Percentiles rank a stretch among this genome's conserved stretches.
phyloP scores from a whole-genome alignment of 2,329 filamentous ascomycete genomes.

The Arthrinium puccinioides region DNA sequence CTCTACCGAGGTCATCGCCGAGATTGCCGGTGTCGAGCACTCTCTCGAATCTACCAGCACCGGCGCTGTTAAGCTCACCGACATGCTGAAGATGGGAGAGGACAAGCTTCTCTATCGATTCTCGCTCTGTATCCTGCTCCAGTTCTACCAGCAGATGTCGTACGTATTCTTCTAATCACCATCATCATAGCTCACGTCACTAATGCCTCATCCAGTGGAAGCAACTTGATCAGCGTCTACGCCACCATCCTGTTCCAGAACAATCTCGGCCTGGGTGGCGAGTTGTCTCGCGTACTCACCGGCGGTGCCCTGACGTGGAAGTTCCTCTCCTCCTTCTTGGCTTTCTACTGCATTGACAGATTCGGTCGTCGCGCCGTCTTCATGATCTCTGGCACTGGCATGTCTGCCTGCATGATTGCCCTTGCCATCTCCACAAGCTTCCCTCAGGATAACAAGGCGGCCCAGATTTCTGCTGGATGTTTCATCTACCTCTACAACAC shows the following conservation, averaged over 20 bases:
- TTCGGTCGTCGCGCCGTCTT: slow-evolving; percentile 42
- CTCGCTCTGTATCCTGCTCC: slow-evolving; percentile 38
- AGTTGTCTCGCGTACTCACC: slow-evolving; percentile 32
- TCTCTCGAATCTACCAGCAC: slow-evolving; percentile 35
- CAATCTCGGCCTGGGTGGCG: slow-evolving; percentile 30
- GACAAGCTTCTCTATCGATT: slow-evolving; percentile 45
- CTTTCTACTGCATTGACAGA: slow-evolving; percentile 43
- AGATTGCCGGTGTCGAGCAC: slow-evolving; percentile 39
- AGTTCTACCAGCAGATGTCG: slow-evolving; percentile 43
- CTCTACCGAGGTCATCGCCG: slow-evolving; percentile 21
- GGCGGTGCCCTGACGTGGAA: slow-evolving; percentile 43
- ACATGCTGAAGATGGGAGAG: slow-evolving; percentile 40
- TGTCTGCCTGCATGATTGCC: slow-evolving; percentile 46
- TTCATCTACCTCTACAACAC: slow-evolving; percentile 55
- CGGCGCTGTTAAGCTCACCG: slow-evolving; percentile 27
- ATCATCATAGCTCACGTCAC: background rate
- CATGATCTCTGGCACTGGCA: slow-evolving; percentile 43
- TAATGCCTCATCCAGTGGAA: slow-evolving; percentile 27
- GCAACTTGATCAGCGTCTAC: slow-evolving; percentile 41
- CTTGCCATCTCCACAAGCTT: slow-evolving; percentile 45
- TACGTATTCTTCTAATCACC: slow-evolving; percentile 6
- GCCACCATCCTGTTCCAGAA: slow-evolving; percentile 30
- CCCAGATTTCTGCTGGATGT: slow-evolving; percentile 44
- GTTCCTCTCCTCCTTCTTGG: slow-evolving; percentile 36
- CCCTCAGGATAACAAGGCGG: slow-evolving; percentile 32